Evolutionary conservation across 306 rosid genomes (phyloP), one percentile per base, ranked within the genome.

Genomic region (Clitoria ternatea): DNA sequence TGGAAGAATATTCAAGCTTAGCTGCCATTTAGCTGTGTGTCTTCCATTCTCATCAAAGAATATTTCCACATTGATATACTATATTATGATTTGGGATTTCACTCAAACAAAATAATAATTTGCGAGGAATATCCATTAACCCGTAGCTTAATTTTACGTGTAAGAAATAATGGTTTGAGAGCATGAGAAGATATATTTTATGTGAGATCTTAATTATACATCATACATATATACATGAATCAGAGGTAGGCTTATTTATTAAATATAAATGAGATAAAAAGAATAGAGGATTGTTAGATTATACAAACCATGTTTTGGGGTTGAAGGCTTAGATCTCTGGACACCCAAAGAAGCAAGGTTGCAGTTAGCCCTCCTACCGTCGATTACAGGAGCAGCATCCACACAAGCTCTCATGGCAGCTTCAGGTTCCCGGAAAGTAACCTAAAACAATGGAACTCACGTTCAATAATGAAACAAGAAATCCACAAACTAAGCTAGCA

Each of bases 371-470:
- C 96, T 84, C 59, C 99, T 86, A 0, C 99, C 97, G 47, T 94
- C 99, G 44, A 94, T 94, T 30, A 94, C 96, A 0, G 99, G 99
- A 55, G 99, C 86, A 62, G 99, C 92, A 75, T 94, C 99, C 18
- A 94, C 99, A 44, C 99, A 94, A 66, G 99, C 99, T 73, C 95
- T 94, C 99, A 87, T 89, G 23, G 99, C 99, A 4, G 99, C 90
- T 18, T 94, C 99, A 0, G 97, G 84, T 52, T 94, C 99, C 0
- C 97, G 86, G 60, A 91, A 94, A 7, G 99, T 94, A 7, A 91
- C 97, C 99, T 94, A 67, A 56, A 72, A n/a, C n/a, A n/a, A 39
- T 73, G 7, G 61, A 56, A n/a, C n/a, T n/a, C n/a, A n/a, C n/a
- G n/a, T n/a, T n/a, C n/a, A n/a, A n/a, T n/a, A n/a, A n/a, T n/a